These are phyloP conservation scores for Wickerhamiella pararugosa DNA, from an alignment of 1,139 yeast genomes.

Conservation along the genomic window DNA sequence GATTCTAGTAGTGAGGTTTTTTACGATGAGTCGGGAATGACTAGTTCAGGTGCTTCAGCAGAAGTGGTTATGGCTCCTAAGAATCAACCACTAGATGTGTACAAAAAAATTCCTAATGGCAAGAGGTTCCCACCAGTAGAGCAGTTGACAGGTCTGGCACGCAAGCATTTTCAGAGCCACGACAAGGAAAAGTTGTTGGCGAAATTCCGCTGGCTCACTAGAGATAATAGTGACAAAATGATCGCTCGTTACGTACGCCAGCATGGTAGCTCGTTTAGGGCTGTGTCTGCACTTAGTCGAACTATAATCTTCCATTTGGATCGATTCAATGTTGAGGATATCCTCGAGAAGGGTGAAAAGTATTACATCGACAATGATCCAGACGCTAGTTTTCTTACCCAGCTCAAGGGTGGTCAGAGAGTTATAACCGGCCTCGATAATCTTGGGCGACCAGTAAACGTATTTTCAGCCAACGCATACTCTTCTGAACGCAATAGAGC, in stretches of 20 bases:
- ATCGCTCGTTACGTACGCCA: background rate
- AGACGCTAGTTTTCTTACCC: conserved; percentile 34
- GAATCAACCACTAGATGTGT: background rate
- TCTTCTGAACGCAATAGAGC: no score
- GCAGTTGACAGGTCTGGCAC: background rate
- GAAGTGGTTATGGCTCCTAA: no score
- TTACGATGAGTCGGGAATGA: no score
- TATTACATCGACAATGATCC: conserved; percentile 22
- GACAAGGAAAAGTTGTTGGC: background rate
- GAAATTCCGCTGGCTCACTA: no score
- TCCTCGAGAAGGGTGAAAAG: conserved; percentile 48
- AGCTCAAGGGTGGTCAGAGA: conserved; percentile 43
- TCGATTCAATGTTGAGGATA: conserved; percentile 40
- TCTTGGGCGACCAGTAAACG: conserved; percentile 51
- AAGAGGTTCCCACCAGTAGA: background rate
- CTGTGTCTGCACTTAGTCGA: no score
- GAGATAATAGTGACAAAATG: no score
- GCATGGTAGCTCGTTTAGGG: background rate
- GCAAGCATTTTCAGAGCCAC: background rate
- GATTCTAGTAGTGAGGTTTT: no score
- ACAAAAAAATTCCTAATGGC: background rate
- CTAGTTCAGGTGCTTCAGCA: no score
- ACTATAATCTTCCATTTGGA: conserved; percentile 11
- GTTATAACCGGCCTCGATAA: conserved; percentile 50
- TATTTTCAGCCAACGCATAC: conserved; percentile 41